Evolutionary conservation across 768 basidiomycete species (phyloP).

Genomic region (Tulasnella sp.): DNA sequence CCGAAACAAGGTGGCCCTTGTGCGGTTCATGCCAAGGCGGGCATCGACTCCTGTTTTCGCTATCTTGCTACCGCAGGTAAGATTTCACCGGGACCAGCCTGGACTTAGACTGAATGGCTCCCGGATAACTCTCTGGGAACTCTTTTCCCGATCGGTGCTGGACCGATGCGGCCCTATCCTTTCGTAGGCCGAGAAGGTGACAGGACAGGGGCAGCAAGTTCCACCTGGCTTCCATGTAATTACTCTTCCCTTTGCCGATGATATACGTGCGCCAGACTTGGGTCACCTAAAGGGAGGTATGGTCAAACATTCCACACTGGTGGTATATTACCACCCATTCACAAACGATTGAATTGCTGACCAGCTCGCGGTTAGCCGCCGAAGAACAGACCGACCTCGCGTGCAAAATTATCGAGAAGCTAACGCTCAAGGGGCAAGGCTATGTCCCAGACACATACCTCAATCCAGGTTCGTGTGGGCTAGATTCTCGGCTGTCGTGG

Average conservation of each 20-base stretch:
- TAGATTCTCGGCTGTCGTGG: not conserved
- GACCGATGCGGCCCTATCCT: not conserved
- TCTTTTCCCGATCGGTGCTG: not conserved
- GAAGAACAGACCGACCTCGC: slow-evolving; percentile 58
- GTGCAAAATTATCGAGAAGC: slow-evolving; percentile 61
- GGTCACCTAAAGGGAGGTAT: slow-evolving; percentile 53
- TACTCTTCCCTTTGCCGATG: slow-evolving; percentile 89
- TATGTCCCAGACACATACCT: slow-evolving; percentile 87
- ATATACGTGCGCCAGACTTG: slow-evolving; percentile 71
- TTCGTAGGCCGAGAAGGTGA: slow-evolving; percentile 52
- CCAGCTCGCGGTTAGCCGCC: slow-evolving; percentile 38
- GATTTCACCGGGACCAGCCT: slow-evolving; percentile 4
- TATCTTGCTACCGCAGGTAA: slow-evolving; percentile 76
- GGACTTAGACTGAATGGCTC: not conserved
- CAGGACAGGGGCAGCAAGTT: slow-evolving; percentile 54
- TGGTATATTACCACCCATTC: not conserved
- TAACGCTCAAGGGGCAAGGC: slow-evolving; percentile 58
- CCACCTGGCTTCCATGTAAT: slow-evolving; percentile 91
- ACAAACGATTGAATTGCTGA: not conserved
- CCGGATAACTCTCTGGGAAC: not conserved
- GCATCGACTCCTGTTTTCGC: slow-evolving; percentile 73
- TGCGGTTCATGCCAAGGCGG: slow-evolving; percentile 50
- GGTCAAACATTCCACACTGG: slow-evolving; percentile 12
- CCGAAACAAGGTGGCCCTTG: slow-evolving; percentile 76
- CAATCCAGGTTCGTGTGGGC: slow-evolving; percentile 64